Base-by-base conservation (phyloP, 1,139 yeast genomes). In the Blastobotrys indianensis region DNA sequence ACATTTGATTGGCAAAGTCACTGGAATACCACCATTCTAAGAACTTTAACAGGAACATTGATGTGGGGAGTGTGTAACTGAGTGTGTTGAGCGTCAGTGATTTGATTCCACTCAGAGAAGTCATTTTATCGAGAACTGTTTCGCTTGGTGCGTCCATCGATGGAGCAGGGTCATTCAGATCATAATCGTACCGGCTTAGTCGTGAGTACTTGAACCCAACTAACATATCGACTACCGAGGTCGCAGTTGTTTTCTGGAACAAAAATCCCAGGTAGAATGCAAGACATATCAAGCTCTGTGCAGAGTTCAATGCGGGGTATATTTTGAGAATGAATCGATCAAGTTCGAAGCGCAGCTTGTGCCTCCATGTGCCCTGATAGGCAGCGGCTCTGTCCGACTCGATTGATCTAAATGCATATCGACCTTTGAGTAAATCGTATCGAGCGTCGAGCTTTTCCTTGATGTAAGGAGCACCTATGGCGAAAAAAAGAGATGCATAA, bases 1-100 rank as follows among this genome's bases (percentile, higher is more conserved):
- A 69, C 40, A 86, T 65, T 55, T 80, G 80, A 4, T 75, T 68
- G 1, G 87, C 82, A 57, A 87, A 76, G 52, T 85, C 87, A 13
- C 90, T 80, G 38, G 85, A 77, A 52, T 82, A 81, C 95, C 96
- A 90, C 97, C 97, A 90, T 63, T 92, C 97, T 44, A 88, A 73
- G 56, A 92, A 87, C 65, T 88, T 87, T 53, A 92, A 73, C 32
- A 84, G 62, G 62, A 92, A 90, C 50, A 92, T 84, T 2, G 95
- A 86, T 0, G 85, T 75, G 0, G 97, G 97, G 67, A 92, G 79
- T 30, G 85, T 70, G 42, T 67, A 63, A 11, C 65, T 54, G 31
- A 63, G 53, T 1, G 59, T 50, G 5, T 55, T 53, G 28, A 55
- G 36, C 6, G 46, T 38, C 6, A 43, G 5, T 10, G 38, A 25